Conservation (phyloP, 441 rosid species). For the Pelargonium cotyledonis region DNA sequence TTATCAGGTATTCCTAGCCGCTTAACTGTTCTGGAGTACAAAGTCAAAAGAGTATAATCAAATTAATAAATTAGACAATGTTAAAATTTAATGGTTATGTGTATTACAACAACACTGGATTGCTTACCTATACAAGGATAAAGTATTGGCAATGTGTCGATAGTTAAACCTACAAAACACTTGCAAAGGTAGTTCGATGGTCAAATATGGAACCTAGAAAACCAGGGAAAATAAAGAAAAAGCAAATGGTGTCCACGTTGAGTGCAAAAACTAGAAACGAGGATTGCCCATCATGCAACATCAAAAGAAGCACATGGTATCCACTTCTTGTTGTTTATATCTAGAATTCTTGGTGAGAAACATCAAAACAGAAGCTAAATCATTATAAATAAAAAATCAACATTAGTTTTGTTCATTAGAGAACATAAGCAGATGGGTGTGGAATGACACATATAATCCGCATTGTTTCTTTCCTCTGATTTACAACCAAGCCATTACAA, state of each 20-base stretch:
- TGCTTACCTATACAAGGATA: slow-evolving; percentile 77
- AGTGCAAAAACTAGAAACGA: no score
- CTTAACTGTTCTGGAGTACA: slow-evolving; percentile 72
- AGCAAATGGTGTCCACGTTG: no score
- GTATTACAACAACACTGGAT: not conserved
- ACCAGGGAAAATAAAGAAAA: not conserved
- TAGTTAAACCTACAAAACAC: slow-evolving; percentile 73
- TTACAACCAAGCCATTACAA: not conserved
- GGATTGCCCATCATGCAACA: no score
- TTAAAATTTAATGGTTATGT: not conserved
- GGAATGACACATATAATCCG: not conserved
- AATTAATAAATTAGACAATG: not conserved
- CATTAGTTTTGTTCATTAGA: not conserved
- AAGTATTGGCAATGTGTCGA: slow-evolving; percentile 91
- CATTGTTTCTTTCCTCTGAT: not conserved
- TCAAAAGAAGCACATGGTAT: no score
- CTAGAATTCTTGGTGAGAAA: not conserved
- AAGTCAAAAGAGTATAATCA: not conserved
- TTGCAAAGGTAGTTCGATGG: slow-evolving; percentile 1
- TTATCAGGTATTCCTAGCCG: slow-evolving; percentile 93
- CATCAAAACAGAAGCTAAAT: not conserved
- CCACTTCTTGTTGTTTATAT: no score
- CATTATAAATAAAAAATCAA: not conserved
- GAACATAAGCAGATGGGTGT: not conserved
- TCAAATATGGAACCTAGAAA: not conserved